A percentile compares a stretch with the other conserved stretches of the same genome.
Evolutionary conservation across 2,329 filamentous ascomycete species (phyloP).

Genomic region (Fusarium hostae): DNA sequence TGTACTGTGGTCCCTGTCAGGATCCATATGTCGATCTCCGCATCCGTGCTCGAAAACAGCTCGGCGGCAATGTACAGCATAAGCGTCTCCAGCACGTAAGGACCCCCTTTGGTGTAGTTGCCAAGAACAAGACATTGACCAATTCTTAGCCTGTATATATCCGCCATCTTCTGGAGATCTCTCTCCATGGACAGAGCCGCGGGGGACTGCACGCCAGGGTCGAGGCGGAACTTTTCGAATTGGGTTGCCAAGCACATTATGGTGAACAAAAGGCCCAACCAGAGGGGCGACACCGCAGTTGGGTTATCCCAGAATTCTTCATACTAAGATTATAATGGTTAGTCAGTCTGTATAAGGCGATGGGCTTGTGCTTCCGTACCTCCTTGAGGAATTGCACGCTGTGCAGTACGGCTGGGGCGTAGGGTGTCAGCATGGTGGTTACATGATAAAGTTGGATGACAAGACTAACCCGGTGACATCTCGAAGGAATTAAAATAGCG

Average conservation of each 20-base stretch:
- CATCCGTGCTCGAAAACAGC: conserved; percentile 44
- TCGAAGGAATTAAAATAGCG: conserved; percentile 52
- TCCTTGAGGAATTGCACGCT: conserved; percentile 14
- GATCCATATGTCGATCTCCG: conserved; percentile 50
- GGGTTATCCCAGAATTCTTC: conserved; percentile 57
- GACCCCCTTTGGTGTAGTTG: conserved; percentile 56
- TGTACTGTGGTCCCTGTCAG: conserved; percentile 50
- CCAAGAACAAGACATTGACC: conserved; percentile 52
- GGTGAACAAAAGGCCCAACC: conserved; percentile 59
- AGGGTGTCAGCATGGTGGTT: background rate
- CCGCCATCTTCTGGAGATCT: conserved; percentile 1
- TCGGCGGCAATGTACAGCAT: conserved; percentile 51
- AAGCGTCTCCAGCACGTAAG: conserved; percentile 54
- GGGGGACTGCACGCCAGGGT: conserved; percentile 1
- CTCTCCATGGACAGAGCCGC: background rate
- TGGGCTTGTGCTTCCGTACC: background rate
- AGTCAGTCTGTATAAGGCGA: rapidly evolving
- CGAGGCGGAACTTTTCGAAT: conserved; percentile 12
- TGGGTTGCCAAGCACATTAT: conserved; percentile 56
- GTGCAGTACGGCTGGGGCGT: background rate
- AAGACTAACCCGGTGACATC: conserved; percentile 30
- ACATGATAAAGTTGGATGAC: too few relatives aligned
- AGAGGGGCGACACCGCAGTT: conserved; percentile 51
- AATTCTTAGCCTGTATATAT: background rate
- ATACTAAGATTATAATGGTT: conserved; percentile 47